Conservation (phyloP, 73 alveolate species). For the Uronychia binucleata region DNA sequence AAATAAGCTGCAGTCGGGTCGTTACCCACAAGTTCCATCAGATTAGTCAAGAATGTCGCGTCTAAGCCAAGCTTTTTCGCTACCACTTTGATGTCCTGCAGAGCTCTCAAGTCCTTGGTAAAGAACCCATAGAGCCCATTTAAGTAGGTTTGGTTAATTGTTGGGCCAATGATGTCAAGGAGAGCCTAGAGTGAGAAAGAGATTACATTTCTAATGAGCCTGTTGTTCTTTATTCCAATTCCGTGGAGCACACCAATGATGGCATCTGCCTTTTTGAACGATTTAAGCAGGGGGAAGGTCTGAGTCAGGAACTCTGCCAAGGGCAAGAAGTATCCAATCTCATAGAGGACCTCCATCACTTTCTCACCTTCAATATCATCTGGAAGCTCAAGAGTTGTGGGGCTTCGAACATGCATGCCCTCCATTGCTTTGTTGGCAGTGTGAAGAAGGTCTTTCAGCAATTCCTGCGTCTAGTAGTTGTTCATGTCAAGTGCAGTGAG, state of each 20-base stretch:
- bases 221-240: neutral
- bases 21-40: neutral
- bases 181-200: neutral
- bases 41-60: neutral
- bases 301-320: neutral
- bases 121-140: constrained; percentile 22
- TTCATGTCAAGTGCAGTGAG: neutral
- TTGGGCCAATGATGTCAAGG: neutral
- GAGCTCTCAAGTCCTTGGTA: neutral
- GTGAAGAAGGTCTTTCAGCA: neutral
- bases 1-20: neutral
- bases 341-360: neutral
- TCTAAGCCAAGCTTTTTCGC: constrained; percentile 9
- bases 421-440: neutral
- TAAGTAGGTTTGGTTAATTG: neutral
- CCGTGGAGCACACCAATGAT: constrained; percentile 25
- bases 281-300: neutral
- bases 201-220: constrained; percentile 5
- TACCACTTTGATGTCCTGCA: constrained; percentile 10
- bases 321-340: neutral
- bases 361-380: neutral
- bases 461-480: neutral
- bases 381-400: neutral
- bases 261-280: constrained; percentile 15
- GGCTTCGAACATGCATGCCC: neutral